Evolutionary conservation across 2,329 filamentous ascomycete genomes (phyloP).

Genomic region (Penicillium nordicum): DNA sequence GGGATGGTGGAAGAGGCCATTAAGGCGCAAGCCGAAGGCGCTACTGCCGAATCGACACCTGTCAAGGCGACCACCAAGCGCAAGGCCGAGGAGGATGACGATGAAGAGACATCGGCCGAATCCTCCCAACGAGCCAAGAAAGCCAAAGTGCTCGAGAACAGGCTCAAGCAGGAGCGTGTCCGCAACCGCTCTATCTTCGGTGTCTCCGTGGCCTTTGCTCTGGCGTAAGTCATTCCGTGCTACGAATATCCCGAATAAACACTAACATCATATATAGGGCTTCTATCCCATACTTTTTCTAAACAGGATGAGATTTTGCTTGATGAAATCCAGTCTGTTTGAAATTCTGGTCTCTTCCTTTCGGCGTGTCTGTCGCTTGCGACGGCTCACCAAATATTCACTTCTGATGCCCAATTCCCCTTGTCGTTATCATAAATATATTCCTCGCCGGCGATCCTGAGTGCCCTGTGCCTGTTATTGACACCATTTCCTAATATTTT

Average conservation of each 20-base stretch:
- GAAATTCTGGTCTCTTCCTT: neutral
- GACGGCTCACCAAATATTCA: slow-evolving; percentile 3
- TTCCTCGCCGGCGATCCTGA: slow-evolving; percentile 16
- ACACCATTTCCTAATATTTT: slow-evolving; percentile 19
- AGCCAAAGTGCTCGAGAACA: slow-evolving; percentile 64
- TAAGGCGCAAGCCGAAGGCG: slow-evolving; percentile 42
- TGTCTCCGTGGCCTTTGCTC: slow-evolving; percentile 77
- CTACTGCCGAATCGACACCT: slow-evolving; percentile 33
- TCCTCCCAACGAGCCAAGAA: slow-evolving; percentile 64
- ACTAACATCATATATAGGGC: slow-evolving; percentile 35
- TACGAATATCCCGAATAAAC: neutral
- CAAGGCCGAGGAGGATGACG: slow-evolving; percentile 62
- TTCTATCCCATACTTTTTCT: slow-evolving; percentile 49
- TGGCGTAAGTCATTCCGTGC: slow-evolving; percentile 67
- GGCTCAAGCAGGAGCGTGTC: slow-evolving; percentile 80
- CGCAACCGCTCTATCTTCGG: slow-evolving; percentile 82
- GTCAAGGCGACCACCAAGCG: slow-evolving; percentile 58
- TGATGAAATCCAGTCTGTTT: neutral
- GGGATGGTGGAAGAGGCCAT: slow-evolving; percentile 78
- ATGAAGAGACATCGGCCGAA: slow-evolving; percentile 38
- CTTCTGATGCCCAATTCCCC: slow-evolving; percentile 18
- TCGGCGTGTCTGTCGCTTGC: slow-evolving; percentile 6
- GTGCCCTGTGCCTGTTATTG: slow-evolving; percentile 16
- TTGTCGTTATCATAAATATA: slow-evolving; percentile 30
- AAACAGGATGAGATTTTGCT: slow-evolving; percentile 10